Conservation (phyloP, 352 stramenopile genomes). For the Pythium rishiriense region DNA sequence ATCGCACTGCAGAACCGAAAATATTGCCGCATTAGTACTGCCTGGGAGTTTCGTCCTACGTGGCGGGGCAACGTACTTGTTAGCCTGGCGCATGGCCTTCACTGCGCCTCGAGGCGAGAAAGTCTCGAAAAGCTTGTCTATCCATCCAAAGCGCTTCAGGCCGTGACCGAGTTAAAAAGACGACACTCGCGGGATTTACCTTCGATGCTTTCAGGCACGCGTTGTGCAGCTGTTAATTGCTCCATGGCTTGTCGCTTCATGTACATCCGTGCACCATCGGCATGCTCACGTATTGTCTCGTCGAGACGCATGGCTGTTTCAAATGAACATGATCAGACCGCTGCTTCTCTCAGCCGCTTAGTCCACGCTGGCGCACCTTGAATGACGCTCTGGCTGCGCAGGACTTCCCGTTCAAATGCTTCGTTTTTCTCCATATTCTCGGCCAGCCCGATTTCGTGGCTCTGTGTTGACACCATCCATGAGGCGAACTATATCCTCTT, state of each 20-base stretch:
- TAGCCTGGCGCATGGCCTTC: constrained; percentile 40
- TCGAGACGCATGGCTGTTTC: constrained; percentile 49
- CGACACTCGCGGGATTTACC: constrained; percentile 33
- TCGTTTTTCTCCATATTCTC: constrained; percentile 81
- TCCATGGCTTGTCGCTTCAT: constrained; percentile 51
- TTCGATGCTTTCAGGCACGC: constrained; percentile 41
- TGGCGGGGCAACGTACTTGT: constrained; percentile 33
- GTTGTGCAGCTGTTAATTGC: constrained; percentile 35
- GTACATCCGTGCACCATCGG: constrained; percentile 49
- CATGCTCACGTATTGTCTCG: constrained; percentile 67
- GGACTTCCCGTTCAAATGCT: constrained; percentile 56
- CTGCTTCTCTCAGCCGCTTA: background rate
- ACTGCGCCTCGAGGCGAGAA: constrained; percentile 59
- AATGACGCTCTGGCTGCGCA: constrained; percentile 50
- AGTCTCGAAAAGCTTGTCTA: constrained; percentile 56
- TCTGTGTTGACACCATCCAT: no score
- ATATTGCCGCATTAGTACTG: background rate
- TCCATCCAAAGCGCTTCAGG: constrained; percentile 16
- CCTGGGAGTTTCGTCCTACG: background rate
- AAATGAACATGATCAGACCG: background rate
- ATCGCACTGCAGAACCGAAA: constrained; percentile 16
- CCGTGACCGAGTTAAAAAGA: no score
- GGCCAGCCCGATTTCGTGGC: constrained; percentile 68
- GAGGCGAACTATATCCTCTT: no score
- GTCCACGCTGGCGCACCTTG: constrained; percentile 35